Percentiles rank a stretch among this genome's conserved stretches.
Evolutionary conservation across 73 alveolate genomes (phyloP).

Genomic region (Paramecium pentaurelia): DNA sequence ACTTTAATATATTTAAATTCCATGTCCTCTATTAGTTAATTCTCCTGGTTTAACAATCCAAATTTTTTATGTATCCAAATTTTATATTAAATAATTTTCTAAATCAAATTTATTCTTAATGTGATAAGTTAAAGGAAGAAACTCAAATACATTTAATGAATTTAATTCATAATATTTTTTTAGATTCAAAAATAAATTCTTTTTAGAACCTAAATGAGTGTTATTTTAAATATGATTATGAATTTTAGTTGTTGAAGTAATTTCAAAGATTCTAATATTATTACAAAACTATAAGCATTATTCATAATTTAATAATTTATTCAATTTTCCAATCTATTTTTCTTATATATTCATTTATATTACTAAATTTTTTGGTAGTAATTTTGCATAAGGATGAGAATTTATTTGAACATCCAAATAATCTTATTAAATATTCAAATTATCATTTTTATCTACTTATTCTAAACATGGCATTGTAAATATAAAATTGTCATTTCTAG

Average conservation of each 20-base stretch:
- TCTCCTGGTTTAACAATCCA: constrained; percentile 73
- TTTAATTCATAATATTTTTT: constrained; percentile 67
- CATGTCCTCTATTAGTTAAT: constrained; percentile 65
- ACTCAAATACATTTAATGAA: constrained; percentile 66
- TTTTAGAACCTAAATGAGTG: constrained; percentile 36
- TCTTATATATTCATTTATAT: background rate
- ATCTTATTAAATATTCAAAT: background rate
- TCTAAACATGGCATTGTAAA: background rate
- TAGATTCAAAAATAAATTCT: constrained; percentile 72
- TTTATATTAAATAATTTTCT: background rate
- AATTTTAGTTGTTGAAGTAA: background rate
- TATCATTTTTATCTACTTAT: background rate
- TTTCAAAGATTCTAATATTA: background rate
- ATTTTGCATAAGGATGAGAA: background rate
- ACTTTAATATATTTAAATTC: constrained; percentile 32
- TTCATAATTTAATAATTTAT: background rate
- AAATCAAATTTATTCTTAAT: constrained; percentile 52
- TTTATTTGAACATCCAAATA: background rate
- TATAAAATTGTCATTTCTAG: background rate
- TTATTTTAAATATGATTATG: constrained; percentile 46
- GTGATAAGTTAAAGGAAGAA: constrained; percentile 81
- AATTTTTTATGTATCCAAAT: background rate
- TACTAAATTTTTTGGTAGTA: background rate
- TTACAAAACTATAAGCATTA: background rate
- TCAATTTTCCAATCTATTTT: background rate